Conservation (phyloP, 768 basidiomycete genomes). For the Chalciporus chontae region DNA sequence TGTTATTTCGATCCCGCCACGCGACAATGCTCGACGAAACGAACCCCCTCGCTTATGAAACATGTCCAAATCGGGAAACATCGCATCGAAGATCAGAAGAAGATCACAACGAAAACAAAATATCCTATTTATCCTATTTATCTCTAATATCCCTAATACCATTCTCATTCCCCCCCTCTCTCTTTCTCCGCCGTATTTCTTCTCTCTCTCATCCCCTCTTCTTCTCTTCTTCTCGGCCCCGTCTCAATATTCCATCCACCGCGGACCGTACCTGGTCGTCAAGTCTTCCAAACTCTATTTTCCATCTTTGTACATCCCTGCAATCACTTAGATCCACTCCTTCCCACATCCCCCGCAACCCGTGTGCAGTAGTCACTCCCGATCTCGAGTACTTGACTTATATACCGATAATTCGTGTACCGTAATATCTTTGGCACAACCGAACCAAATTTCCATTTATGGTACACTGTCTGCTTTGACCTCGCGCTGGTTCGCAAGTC, state of each 20-base stretch:
- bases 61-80: conserved; percentile 22
- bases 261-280: conserved; percentile 29
- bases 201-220: neutral
- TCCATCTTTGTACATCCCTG: neutral
- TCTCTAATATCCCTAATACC: conserved; percentile 7
- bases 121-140: neutral
- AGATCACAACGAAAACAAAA: conserved; percentile 20
- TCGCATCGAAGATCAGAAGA: conserved; percentile 32
- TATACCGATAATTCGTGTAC: too few species aligned
- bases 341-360: neutral
- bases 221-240: conserved; percentile 11
- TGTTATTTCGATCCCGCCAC: conserved; percentile 40
- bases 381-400: neutral
- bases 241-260: conserved; percentile 13
- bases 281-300: conserved; percentile 18
- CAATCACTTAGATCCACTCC: neutral
- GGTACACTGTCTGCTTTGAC: conserved; percentile 1
- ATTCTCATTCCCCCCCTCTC: too few species aligned
- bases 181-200: conserved; percentile 6
- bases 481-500: neutral
- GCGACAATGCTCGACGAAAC: neutral
- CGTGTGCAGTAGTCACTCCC: neutral
- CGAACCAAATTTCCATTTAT: conserved; percentile 3
- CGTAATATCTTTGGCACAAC: neutral
- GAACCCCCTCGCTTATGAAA: conserved; percentile 29